phyloP scores from a whole-genome alignment of 176 grass and related monocot genomes.

The Aegilops speltoides region DNA sequence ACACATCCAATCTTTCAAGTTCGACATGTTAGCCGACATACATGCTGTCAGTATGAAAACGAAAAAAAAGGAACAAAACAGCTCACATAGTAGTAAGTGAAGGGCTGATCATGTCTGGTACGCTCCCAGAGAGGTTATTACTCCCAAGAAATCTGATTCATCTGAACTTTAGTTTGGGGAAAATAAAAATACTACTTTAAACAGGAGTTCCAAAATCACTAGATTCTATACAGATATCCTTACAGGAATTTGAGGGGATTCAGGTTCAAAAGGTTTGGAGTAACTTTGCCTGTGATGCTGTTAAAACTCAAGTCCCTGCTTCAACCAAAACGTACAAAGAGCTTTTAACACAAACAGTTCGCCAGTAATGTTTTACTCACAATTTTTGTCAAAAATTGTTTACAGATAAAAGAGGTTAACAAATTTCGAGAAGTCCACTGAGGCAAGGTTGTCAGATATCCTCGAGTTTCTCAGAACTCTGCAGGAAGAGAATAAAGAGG shows the following conservation, averaged over 20 bases:
- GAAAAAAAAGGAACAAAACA: too few relatives aligned
- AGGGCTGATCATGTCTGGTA: slow-evolving; percentile 26
- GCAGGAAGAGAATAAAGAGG: slow-evolving; percentile 4
- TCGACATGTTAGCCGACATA: background rate
- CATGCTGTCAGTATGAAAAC: background rate
- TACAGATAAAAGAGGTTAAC: background rate
- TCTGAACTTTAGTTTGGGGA: background rate
- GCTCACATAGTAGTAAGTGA: slow-evolving; percentile 45
- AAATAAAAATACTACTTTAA: background rate
- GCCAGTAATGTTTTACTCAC: background rate
- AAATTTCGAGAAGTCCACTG: slow-evolving; percentile 36
- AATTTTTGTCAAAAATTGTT: background rate
- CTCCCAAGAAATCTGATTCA: slow-evolving; percentile 68
- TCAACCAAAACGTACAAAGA: background rate
- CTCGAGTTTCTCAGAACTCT: slow-evolving; percentile 48
- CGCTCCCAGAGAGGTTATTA: slow-evolving; percentile 50
- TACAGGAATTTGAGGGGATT: slow-evolving; percentile 30
- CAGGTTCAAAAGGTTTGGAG: slow-evolving; percentile 23
- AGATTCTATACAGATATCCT: background rate
- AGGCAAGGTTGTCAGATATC: slow-evolving; percentile 13
- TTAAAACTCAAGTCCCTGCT: slow-evolving; percentile 68
- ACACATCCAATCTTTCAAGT: background rate
- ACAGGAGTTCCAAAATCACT: background rate
- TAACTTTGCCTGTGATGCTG: slow-evolving; percentile 48
- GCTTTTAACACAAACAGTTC: background rate